A percentile compares a stretch with the other conserved stretches of the same genome.
Evolutionary conservation across 164 flowering plant genomes (phyloP).

Genomic region (Aristolochia californica): DNA sequence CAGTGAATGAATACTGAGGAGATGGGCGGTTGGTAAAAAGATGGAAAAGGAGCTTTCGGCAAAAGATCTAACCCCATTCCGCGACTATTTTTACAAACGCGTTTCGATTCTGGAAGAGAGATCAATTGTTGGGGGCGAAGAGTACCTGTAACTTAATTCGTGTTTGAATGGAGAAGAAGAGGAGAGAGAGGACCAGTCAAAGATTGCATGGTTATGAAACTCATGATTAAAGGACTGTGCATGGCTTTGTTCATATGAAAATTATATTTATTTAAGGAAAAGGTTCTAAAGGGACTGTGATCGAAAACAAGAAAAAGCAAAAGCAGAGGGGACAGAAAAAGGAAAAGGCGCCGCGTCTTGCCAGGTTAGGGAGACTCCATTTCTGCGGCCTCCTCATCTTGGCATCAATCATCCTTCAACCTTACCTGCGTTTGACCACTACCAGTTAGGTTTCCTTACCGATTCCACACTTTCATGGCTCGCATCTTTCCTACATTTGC

Average conservation of each 20-base stretch:
- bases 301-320: background rate
- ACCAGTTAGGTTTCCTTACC: background rate
- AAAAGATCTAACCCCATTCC: background rate
- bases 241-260: slow-evolving; percentile 3
- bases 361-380: background rate
- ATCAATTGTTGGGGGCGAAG: background rate
- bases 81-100: background rate
- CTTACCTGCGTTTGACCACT: background rate
- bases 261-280: background rate
- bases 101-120: background rate
- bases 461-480: background rate
- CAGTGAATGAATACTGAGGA: background rate
- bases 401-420: background rate
- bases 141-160: background rate
- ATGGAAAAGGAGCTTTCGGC: slow-evolving; percentile 7
- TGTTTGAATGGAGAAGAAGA: background rate
- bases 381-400: background rate
- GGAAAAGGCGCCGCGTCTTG: background rate
- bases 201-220: background rate
- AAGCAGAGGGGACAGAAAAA: background rate
- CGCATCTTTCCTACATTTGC: background rate
- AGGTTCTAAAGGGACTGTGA: background rate
- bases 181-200: slow-evolving; percentile 1
- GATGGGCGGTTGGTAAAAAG: slow-evolving; percentile 3
- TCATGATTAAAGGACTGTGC: slow-evolving; percentile 2